Base-by-base conservation (phyloP, 495 filamentous ascomycete species). In the Aeminium ludgeri region DNA sequence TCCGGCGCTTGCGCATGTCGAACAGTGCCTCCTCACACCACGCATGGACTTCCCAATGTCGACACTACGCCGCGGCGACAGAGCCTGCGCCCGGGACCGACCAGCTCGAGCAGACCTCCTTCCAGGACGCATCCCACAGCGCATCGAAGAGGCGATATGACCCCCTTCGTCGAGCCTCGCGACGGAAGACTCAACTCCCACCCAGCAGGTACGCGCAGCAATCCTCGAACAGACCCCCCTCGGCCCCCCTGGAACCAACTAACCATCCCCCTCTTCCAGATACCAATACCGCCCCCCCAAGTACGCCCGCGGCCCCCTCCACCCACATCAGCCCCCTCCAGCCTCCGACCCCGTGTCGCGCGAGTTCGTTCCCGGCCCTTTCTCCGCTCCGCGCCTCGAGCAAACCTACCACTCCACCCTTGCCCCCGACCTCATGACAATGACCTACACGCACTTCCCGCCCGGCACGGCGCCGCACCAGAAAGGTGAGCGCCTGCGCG, bases 221-320 rank as follows among this genome's bases (percentile, higher is more conserved):
- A n/a, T n/a, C n/a, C n/a, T n/a, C n/a, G n/a, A n/a, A n/a, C n/a
- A n/a, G n/a, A n/a, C n/a, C n/a, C n/a, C n/a, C n/a, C n/a, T n/a
- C n/a, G n/a, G n/a, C n/a, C n/a, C n/a, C n/a, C 23, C 20, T 35
- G 5, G 20, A 16, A 31, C 30, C 20, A 27, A 18, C 20, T 6
- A 20, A 51, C 52, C 60, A 57, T 20, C 20, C 18, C 31, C 23
- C 20, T 38, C n/a, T 19, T 34, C 1, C 31, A 92, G 86, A 67
- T 97, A 95, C 63, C 79, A 86, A 63, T 95, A 78, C 61, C 82
- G 82, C 33, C 73, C 89, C 30, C 91, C 91, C 30, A 83, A 86
- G 59, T 96, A 82, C 69, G 72, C 92, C 60, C 80, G 89, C 57
- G 89, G 89, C 40, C 86, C 86, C 35, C 69, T 96, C 29, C 85